A percentile compares a stretch with the other conserved stretches of the same genome.
Conservation (phyloP, 1,139 yeast species). For the Suhomyces coccinellae region DNA sequence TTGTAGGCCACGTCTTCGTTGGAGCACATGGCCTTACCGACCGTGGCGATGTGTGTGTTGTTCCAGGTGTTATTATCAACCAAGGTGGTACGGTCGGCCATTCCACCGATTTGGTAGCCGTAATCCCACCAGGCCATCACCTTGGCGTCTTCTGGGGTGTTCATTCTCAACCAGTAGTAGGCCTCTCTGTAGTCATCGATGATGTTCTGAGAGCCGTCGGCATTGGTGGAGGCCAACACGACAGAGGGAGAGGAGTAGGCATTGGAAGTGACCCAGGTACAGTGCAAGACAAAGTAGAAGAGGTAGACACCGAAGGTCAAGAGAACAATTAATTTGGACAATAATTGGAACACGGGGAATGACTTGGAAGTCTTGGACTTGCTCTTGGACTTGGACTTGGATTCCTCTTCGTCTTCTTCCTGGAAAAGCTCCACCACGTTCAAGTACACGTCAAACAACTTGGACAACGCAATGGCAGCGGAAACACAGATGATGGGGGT, state of each 20-base stretch:
- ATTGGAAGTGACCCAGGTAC: slow-evolving; percentile 95
- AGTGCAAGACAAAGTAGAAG: slow-evolving; percentile 83
- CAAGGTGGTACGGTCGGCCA: slow-evolving; percentile 98
- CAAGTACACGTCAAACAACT: slow-evolving; percentile 79
- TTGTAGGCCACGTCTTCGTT: slow-evolving; percentile 86
- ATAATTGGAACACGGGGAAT: slow-evolving; percentile 37
- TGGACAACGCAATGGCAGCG: slow-evolving; percentile 82
- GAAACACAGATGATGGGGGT: slow-evolving; percentile 95
- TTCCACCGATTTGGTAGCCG: slow-evolving; percentile 99
- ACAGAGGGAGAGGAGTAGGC: slow-evolving; percentile 99
- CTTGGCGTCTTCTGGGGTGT: slow-evolving; percentile 93
- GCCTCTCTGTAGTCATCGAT: slow-evolving; percentile 99
- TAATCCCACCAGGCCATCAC: slow-evolving; percentile 99
- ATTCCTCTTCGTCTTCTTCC: slow-evolving; percentile 5
- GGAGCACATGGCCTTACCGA: slow-evolving; percentile 96
- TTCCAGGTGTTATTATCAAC: slow-evolving; percentile 99
- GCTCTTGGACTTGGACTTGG: slow-evolving; percentile 5
- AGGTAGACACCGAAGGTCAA: slow-evolving; percentile 75
- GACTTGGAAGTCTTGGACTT: slow-evolving; percentile 9
- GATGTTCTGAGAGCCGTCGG: slow-evolving; percentile 82
- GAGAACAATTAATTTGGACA: slow-evolving; percentile 64
- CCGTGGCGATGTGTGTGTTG: slow-evolving; percentile 99
- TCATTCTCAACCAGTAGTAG: slow-evolving; percentile 98
- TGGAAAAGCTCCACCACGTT: slow-evolving; percentile 56
- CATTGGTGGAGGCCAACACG: slow-evolving; percentile 78